Evolutionary conservation across 2,329 filamentous ascomycete genomes (phyloP).

Genomic region (Simplicillium aogashimaense): DNA sequence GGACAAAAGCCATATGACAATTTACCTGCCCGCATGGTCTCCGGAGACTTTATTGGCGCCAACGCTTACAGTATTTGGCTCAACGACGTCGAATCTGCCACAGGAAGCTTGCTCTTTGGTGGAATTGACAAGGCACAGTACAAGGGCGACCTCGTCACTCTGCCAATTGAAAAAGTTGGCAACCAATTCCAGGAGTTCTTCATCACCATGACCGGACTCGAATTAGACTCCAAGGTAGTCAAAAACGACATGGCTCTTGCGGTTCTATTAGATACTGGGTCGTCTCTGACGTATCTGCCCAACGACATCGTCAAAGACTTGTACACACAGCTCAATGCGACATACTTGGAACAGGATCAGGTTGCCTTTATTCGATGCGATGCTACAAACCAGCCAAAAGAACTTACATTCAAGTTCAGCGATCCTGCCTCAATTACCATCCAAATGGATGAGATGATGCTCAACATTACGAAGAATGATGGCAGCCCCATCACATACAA

Average conservation of each 20-base stretch:
- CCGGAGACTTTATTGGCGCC: slow-evolving; percentile 50
- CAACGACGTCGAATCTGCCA: slow-evolving; percentile 57
- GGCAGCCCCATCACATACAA: slow-evolving; percentile 40
- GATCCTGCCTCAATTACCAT: slow-evolving; percentile 40
- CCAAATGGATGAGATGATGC: slow-evolving; percentile 47
- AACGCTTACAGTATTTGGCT: slow-evolving; percentile 68
- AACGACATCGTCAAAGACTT: slow-evolving; percentile 41
- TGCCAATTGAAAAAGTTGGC: slow-evolving; percentile 52
- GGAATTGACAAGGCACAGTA: slow-evolving; percentile 62
- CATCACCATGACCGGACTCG: slow-evolving; percentile 56
- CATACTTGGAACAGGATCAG: slow-evolving; percentile 41
- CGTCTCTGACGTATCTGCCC: slow-evolving; percentile 58
- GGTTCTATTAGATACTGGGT: slow-evolving; percentile 63
- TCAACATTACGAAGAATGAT: slow-evolving; percentile 36
- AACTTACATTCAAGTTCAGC: slow-evolving; percentile 43
- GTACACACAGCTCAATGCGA: slow-evolving; percentile 47
- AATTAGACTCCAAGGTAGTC: slow-evolving; percentile 30
- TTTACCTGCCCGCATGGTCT: slow-evolving; percentile 54
- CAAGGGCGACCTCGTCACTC: slow-evolving; percentile 48
- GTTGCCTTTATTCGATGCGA: slow-evolving; percentile 54
- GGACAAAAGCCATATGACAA: slow-evolving; percentile 52
- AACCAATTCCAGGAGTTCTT: slow-evolving; percentile 52
- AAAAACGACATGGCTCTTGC: slow-evolving; percentile 42
- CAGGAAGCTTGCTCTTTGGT: slow-evolving; percentile 63
- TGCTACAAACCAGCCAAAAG: slow-evolving; percentile 27